Percentiles rank a stretch among this genome's conserved stretches.
Evolutionary conservation across 108 stramenopile genomes (phyloP).

Genomic region (Skeletonema grethae): DNA sequence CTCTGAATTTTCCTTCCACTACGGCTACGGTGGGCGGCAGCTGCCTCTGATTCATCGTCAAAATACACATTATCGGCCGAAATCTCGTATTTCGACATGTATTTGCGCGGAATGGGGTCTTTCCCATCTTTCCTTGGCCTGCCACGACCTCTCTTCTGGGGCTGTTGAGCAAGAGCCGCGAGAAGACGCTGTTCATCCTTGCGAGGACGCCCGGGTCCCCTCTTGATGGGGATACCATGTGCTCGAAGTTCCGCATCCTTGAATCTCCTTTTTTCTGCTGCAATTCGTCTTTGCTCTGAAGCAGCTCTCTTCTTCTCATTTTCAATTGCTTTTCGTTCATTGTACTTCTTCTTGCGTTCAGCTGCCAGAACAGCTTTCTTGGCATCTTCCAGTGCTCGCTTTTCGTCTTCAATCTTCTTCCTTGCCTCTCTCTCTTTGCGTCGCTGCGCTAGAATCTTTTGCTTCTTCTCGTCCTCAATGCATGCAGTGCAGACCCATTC

Average conservation of each 20-base stretch:
- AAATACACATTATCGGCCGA: constrained; percentile 15
- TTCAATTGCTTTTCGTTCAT: constrained; percentile 18
- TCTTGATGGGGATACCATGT: constrained; percentile 15
- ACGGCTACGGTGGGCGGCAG: constrained; percentile 53
- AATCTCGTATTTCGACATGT: constrained; percentile 11
- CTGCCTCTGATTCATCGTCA: constrained; percentile 13
- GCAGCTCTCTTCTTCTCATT: constrained; percentile 26
- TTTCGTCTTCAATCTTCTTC: constrained; percentile 29
- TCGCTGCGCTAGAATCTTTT: constrained; percentile 29
- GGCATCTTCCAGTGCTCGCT: constrained; percentile 19
- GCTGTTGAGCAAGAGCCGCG: constrained; percentile 7
- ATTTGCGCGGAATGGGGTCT: constrained; percentile 34
- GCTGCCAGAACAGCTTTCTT: constrained; percentile 28
- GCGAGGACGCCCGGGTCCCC: constrained; percentile 23
- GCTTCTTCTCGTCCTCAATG: constrained; percentile 45
- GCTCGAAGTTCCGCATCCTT: constrained; percentile 13
- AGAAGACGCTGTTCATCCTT: constrained; percentile 18
- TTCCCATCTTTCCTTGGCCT: constrained; percentile 52
- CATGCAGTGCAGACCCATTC: constrained; percentile 50
- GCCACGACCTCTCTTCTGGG: constrained; percentile 46
- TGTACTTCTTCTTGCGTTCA: constrained; percentile 12
- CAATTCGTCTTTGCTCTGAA: constrained; percentile 8
- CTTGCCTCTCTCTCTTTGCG: constrained; percentile 23
- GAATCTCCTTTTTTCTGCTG: constrained; percentile 8
- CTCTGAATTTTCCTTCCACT: constrained; percentile 81